Conservation (phyloP, 345 rosid genomes). For the Arabis hirsuta region DNA sequence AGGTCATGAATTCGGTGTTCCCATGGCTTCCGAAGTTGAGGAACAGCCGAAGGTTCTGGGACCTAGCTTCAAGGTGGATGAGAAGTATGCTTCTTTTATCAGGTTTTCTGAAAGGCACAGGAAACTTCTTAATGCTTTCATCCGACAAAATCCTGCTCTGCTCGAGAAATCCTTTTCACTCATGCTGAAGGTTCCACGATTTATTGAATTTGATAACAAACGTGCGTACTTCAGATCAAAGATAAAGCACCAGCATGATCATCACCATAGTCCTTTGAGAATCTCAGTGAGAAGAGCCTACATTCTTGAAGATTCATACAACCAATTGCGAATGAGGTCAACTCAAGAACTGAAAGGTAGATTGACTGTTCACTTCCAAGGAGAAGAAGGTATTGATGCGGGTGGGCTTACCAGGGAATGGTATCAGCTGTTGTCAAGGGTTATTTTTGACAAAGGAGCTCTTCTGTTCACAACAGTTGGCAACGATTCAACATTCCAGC, state of each 20-base stretch:
- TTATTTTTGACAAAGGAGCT: constrained; percentile 95
- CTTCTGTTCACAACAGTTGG: constrained; percentile 96
- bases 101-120: constrained; percentile 93
- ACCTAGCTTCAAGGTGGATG: constrained; percentile 67
- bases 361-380: constrained; percentile 92
- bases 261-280: constrained; percentile 85
- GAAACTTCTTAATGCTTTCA: constrained; percentile 88
- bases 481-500: constrained; percentile 97
- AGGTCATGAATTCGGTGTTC: constrained; percentile 57
- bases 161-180: constrained; percentile 98
- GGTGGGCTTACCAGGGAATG: constrained; percentile 99
- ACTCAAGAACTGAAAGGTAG: constrained; percentile 90
- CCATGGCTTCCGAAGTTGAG: constrained; percentile 65
- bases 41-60: constrained; percentile 63
- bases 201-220: constrained; percentile 94
- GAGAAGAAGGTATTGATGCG: constrained; percentile 98
- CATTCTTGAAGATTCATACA: constrained; percentile 96
- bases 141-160: constrained; percentile 89
- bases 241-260: constrained; percentile 93
- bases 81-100: constrained; percentile 76
- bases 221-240: constrained; percentile 92
- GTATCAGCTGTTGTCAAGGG: constrained; percentile 96
- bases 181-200: constrained; percentile 91
- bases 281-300: constrained; percentile 96
- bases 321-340: constrained; percentile 88